Evolutionary conservation across 371 early-diverging fungal species (phyloP).

Genomic region (Mortierella sp.): DNA sequence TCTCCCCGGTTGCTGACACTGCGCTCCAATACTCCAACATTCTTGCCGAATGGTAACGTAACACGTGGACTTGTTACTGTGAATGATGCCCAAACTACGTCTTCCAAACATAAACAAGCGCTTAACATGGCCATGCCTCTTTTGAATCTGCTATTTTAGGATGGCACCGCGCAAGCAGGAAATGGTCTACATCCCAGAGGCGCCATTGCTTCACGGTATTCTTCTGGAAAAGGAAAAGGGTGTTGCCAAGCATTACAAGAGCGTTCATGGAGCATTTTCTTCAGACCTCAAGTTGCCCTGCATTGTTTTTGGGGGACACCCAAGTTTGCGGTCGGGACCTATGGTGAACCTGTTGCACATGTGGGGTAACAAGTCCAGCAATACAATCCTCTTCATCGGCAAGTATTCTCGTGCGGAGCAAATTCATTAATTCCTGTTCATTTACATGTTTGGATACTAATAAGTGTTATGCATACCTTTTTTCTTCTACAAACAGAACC

Average conservation of each 20-base stretch:
- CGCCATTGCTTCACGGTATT: conserved; percentile 69
- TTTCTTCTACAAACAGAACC: conserved; percentile 25
- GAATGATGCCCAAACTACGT: neutral
- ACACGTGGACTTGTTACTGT: conserved; percentile 9
- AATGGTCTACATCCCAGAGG: conserved; percentile 67
- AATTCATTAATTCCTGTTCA: neutral
- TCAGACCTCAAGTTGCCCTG: conserved; percentile 67
- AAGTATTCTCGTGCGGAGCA: neutral
- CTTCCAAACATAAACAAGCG: no score
- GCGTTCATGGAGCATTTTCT: conserved; percentile 59
- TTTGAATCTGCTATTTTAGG: conserved; percentile 52
- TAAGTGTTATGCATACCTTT: no score
- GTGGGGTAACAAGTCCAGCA: conserved; percentile 61
- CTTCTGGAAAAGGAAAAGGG: conserved; percentile 65
- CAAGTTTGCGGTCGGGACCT: conserved; percentile 61
- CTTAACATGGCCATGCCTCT: no score
- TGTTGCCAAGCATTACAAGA: conserved; percentile 58
- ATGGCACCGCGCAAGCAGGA: conserved; percentile 74
- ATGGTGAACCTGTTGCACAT: conserved; percentile 59
- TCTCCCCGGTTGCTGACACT: conserved; percentile 82
- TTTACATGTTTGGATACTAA: neutral
- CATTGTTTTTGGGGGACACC: conserved; percentile 76
- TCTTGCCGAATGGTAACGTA: conserved; percentile 85
- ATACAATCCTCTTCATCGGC: conserved; percentile 64
- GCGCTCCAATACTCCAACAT: conserved; percentile 88